phyloP scores from a whole-genome alignment of 2,329 filamentous ascomycete species.

The Tothia fuscella region DNA sequence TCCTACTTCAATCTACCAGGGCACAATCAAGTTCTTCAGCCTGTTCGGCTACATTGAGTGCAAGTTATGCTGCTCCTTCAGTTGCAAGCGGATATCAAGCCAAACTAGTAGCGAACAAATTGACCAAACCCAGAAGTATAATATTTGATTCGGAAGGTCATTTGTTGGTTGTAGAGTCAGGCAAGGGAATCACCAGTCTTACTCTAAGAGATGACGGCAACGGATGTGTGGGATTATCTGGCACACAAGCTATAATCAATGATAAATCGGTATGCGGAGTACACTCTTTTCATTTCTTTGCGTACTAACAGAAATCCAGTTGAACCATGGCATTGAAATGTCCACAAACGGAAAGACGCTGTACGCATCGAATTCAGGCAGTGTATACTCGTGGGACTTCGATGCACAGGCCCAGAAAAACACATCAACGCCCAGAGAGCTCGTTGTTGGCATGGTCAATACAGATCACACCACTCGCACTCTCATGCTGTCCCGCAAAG shows the following conservation, averaged over 20 bases:
- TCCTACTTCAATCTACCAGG: conserved; percentile 25
- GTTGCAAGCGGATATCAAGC: conserved; percentile 31
- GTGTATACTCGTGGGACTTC: conserved; percentile 56
- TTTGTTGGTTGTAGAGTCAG: conserved; percentile 29
- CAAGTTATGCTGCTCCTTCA: conserved; percentile 28
- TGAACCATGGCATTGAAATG: conserved; percentile 42
- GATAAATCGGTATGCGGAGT: conserved; percentile 11
- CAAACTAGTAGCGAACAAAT: conserved; percentile 26
- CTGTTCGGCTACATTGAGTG: conserved; percentile 14
- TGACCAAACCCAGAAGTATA: conserved; percentile 28
- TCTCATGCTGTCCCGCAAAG: conserved; percentile 45
- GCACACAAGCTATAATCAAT: conserved; percentile 17
- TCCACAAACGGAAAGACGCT: conserved; percentile 37
- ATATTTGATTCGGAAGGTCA: conserved; percentile 28
- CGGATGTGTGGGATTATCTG: conserved; percentile 16
- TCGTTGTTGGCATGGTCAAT: conserved; percentile 50
- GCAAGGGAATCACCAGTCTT: conserved; percentile 27
- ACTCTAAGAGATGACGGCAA: conserved; percentile 24
- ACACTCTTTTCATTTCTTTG: background rate
- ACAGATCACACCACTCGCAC: conserved; percentile 55
- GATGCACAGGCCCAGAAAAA: conserved; percentile 36
- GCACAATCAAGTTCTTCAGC: conserved; percentile 9
- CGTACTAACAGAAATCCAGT: conserved; percentile 13
- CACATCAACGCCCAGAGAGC: conserved; percentile 36
- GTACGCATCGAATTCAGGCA: conserved; percentile 43